Conservation (phyloP, 768 basidiomycete genomes). For the Termitomyces sp. region DNA sequence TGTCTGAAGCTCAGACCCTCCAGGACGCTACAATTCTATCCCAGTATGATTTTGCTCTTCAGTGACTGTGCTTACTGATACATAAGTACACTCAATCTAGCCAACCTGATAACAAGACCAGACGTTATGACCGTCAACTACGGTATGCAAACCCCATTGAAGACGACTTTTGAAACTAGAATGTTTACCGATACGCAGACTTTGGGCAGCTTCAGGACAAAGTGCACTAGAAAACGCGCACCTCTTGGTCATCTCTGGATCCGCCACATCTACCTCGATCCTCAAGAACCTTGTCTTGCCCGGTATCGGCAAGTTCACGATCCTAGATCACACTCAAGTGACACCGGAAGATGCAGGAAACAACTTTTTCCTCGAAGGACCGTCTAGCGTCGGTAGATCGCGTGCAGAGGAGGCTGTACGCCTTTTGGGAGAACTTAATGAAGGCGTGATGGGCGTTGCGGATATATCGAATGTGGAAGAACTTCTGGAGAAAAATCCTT, state of each 20-base stretch:
- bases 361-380: constrained; percentile 90
- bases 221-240: constrained; percentile 79
- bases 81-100: constrained; percentile 22
- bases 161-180: background rate
- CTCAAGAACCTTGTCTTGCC: constrained; percentile 97
- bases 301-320: constrained; percentile 92
- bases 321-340: constrained; percentile 64
- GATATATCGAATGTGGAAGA: constrained; percentile 50
- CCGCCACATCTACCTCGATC: constrained; percentile 82
- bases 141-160: constrained; percentile 42
- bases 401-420: constrained; percentile 77
- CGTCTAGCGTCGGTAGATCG: constrained; percentile 70
- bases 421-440: constrained; percentile 82
- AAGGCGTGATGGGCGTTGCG: constrained; percentile 69
- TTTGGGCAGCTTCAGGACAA: constrained; percentile 95
- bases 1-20: background rate
- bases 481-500: constrained; percentile 50
- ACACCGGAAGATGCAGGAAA: constrained; percentile 81
- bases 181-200: constrained; percentile 30
- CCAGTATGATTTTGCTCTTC: background rate
- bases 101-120: constrained; percentile 80
- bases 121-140: constrained; percentile 93
- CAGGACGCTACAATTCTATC: background rate
- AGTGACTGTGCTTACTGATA: background rate
- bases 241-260: constrained; percentile 74